A percentile compares a stretch with the other conserved stretches of the same genome.
These are phyloP conservation scores for Drechslera avenae DNA, from an alignment of 2,329 filamentous ascomycete genomes.

Conservation along the genomic window DNA sequence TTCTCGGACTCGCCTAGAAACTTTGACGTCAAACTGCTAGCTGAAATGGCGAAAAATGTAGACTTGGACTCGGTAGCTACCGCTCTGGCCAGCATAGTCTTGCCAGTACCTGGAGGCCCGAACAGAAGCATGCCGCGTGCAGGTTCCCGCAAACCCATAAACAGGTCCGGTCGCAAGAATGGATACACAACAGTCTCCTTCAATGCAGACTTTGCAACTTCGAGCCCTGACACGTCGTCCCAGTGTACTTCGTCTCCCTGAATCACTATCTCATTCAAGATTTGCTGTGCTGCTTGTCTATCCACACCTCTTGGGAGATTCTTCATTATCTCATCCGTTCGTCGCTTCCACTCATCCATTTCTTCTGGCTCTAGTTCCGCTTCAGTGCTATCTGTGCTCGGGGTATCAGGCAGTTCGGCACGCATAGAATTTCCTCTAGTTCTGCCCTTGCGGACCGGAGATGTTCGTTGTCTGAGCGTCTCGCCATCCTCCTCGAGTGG, in stretches of 20 bases:
- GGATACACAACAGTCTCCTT: slow-evolving; percentile 98
- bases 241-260: slow-evolving; percentile 94
- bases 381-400: slow-evolving; percentile 35
- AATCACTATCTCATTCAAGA: slow-evolving; percentile 94
- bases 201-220: slow-evolving; percentile 86
- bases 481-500: slow-evolving; percentile 28
- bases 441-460: slow-evolving; percentile 36
- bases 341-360: slow-evolving; percentile 45
- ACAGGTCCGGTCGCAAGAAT: slow-evolving; percentile 91
- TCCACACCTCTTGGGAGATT: slow-evolving; percentile 83
- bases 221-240: slow-evolving; percentile 89
- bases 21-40: slow-evolving; percentile 92
- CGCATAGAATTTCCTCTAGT: slow-evolving; percentile 37
- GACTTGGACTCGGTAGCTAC: slow-evolving; percentile 94
- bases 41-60: slow-evolving; percentile 96
- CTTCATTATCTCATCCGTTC: slow-evolving; percentile 63
- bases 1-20: slow-evolving; percentile 97
- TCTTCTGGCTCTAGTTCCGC: slow-evolving; percentile 32
- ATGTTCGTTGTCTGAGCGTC: slow-evolving; percentile 23
- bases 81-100: slow-evolving; percentile 94
- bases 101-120: slow-evolving; percentile 95
- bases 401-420: slow-evolving; percentile 40
- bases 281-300: slow-evolving; percentile 80
- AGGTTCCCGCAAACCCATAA: slow-evolving; percentile 92
- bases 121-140: slow-evolving; percentile 95